Evolutionary conservation across 768 basidiomycete genomes (phyloP).

Genomic region (Psilocybe azurescens): DNA sequence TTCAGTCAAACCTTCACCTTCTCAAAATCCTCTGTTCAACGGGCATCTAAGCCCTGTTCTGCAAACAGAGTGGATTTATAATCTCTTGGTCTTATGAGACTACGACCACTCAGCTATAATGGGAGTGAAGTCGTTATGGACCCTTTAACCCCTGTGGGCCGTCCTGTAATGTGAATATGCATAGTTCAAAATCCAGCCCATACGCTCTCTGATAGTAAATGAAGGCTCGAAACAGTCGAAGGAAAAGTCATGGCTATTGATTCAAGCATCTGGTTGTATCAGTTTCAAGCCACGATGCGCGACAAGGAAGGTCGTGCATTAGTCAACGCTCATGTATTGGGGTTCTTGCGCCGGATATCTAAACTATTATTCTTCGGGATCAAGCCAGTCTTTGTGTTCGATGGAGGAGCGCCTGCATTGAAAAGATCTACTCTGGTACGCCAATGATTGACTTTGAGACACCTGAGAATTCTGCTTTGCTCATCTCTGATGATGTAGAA

Average conservation of each 20-base stretch:
- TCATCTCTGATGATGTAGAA: slow-evolving; percentile 48
- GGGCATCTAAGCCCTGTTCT: no score
- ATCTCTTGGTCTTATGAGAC: not conserved
- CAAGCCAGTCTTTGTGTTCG: slow-evolving; percentile 98
- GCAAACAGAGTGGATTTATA: no score
- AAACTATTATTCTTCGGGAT: slow-evolving; percentile 98
- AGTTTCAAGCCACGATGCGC: slow-evolving; percentile 99
- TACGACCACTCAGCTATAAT: slow-evolving; percentile 41
- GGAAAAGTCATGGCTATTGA: slow-evolving; percentile 98
- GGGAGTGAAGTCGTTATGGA: slow-evolving; percentile 99
- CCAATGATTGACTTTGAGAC: not conserved
- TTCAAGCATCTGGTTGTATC: slow-evolving; percentile 99
- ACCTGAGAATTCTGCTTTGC: not conserved
- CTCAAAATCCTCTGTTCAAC: not conserved
- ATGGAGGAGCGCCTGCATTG: slow-evolving; percentile 91
- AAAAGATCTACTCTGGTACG: slow-evolving; percentile 90
- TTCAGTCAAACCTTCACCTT: not conserved
- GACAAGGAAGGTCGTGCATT: slow-evolving; percentile 93
- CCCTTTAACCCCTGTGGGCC: slow-evolving; percentile 90
- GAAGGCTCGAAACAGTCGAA: slow-evolving; percentile 90
- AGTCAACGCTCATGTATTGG: slow-evolving; percentile 92
- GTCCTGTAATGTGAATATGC: slow-evolving; percentile 82
- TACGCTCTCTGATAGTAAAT: not conserved
- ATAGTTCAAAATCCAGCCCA: not conserved
- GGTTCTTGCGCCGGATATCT: slow-evolving; percentile 87